phyloP scores from a whole-genome alignment of 805 yeast species.

The Suhomyces sp. region DNA sequence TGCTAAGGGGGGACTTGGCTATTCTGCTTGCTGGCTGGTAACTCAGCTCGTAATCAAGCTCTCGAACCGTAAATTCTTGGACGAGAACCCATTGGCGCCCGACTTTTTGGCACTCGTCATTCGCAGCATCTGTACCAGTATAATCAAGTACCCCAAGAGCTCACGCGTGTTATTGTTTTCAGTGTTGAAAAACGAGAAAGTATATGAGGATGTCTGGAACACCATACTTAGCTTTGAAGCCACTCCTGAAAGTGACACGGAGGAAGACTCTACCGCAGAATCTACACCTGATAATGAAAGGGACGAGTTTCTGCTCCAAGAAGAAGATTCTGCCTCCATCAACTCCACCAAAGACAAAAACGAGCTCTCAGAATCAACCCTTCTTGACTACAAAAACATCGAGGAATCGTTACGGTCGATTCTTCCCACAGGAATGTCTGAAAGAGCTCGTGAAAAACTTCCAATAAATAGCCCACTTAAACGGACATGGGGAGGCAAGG shows the following conservation, averaged over 20 bases:
- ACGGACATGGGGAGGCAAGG: constrained; percentile 57
- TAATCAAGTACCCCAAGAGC: constrained; percentile 49
- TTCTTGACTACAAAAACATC: constrained; percentile 22
- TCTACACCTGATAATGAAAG: neutral
- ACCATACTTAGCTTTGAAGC: constrained; percentile 25
- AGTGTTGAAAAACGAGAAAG: constrained; percentile 40
- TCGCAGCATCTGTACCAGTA: constrained; percentile 52
- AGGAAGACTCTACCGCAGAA: constrained; percentile 5
- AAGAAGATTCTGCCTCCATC: neutral
- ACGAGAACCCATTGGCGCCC: constrained; percentile 42
- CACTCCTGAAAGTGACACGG: constrained; percentile 2
- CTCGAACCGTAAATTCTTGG: constrained; percentile 33
- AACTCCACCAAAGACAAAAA: neutral
- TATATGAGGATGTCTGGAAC: constrained; percentile 34
- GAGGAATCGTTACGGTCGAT: constrained; percentile 46
- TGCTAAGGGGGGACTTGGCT: constrained; percentile 46
- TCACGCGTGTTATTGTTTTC: constrained; percentile 54
- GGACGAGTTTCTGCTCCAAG: neutral
- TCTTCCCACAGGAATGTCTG: constrained; percentile 61
- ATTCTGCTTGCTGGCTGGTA: constrained; percentile 47
- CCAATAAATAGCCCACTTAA: constrained; percentile 49
- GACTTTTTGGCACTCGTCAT: constrained; percentile 60
- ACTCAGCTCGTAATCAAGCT: constrained; percentile 42
- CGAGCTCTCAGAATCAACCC: neutral
- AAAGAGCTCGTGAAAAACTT: constrained; percentile 51